Evolutionary conservation across 2,329 filamentous ascomycete genomes (phyloP).

Genomic region (Aspergillus pseudoviridinutans): DNA sequence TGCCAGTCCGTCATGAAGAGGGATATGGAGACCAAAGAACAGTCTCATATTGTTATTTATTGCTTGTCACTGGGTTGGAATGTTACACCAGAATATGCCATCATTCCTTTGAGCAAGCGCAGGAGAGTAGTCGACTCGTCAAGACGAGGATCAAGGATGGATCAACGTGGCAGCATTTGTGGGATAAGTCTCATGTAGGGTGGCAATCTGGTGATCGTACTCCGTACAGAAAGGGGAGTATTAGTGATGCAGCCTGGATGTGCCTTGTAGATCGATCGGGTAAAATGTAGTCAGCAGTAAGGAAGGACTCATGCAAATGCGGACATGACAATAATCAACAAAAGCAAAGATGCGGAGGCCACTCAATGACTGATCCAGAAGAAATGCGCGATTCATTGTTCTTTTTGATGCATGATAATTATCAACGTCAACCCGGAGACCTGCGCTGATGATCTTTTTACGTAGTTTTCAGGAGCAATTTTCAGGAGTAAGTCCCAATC

Average conservation of each 20-base stretch:
- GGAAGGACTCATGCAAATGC: neutral
- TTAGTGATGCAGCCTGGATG: neutral
- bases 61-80: neutral
- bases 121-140: neutral
- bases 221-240: no score
- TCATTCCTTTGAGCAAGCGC: no score
- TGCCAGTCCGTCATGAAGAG: no score
- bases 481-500: no score
- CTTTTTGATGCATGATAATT: neutral
- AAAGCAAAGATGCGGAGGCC: neutral
- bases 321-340: neutral
- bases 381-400: neutral
- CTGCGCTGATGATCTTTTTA: no score
- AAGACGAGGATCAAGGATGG: neutral
- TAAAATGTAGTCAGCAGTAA: neutral
- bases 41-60: no score
- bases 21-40: no score
- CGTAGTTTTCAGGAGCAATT: no score
- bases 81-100: neutral
- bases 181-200: neutral
- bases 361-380: neutral
- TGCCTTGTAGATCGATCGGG: neutral
- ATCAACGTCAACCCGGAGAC: neutral
- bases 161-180: neutral
- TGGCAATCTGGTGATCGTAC: neutral